Base-by-base conservation (phyloP, 23 red algal genomes). In the Gracilaria domingensis region DNA sequence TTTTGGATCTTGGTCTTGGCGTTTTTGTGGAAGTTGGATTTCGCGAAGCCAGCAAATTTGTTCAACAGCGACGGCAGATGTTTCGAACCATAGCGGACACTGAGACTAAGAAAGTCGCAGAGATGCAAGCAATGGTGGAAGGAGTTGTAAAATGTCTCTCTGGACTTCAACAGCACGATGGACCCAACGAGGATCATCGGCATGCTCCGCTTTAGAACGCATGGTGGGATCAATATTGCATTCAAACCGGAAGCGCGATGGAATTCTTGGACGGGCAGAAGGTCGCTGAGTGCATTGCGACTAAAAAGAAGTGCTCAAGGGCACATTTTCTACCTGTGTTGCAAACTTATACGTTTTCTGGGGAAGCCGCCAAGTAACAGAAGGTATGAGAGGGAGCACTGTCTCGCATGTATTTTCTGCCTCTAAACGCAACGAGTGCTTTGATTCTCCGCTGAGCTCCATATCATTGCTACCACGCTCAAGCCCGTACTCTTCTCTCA, bases 1-100 rank as follows among this genome's bases (percentile, higher is more conserved):
- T 86, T 24, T 38, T 86, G 29, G 82, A 86, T 54, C n/a, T 86
- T 38, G 82, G 82, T 2, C 64, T 70, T 11, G 82, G 82, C 82
- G 37, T 86, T 34, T 35, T 86, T 38, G 82, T 72, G 12, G 62
- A 86, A 35, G 65, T 86, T 44, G 39, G 34, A 17, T 66, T 54
- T 55, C 35, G 65, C 25, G 82, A 86, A 40, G 60, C 61, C 6
- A 42, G 13, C 47, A 61, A 71, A 23, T 48, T 55, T 35, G 39
- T 86, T 20, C 67, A 73, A 5, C 5, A 73, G 67, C 33, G 67
- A 9, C 33, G 34, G 38, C 67, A 73, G 21, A 20, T 73, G 67
- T 44, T 73, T 44, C 33, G 67, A 73, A 73, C 7, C 33, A 73
- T 73, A 23, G 67, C 67, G 23, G 67, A 73, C 38, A 40, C 67